phyloP scores from a whole-genome alignment of 495 filamentous ascomycete species.

The Neurospora pannonica region DNA sequence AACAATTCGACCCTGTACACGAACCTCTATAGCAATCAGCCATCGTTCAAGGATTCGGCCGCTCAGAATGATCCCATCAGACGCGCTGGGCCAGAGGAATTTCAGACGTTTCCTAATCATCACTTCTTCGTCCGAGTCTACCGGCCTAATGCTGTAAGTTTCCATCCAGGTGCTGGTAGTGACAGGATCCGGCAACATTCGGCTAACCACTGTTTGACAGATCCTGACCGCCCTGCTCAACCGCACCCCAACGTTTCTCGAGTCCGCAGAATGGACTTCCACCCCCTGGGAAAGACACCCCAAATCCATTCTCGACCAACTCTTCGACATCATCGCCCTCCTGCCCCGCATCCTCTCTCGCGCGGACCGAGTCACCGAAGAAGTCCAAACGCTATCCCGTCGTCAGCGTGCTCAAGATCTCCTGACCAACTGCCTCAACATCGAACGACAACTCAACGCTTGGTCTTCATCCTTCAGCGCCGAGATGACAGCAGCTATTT shows the following conservation, averaged over 20 bases:
- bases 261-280: slow-evolving; percentile 33
- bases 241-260: slow-evolving; percentile 33
- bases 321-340: slow-evolving; percentile 32
- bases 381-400: slow-evolving; percentile 18
- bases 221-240: slow-evolving; percentile 34
- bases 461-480: slow-evolving; percentile 27
- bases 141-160: slow-evolving; percentile 32
- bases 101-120: slow-evolving; percentile 35
- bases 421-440: slow-evolving; percentile 27
- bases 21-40: slow-evolving; percentile 16
- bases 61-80: slow-evolving; percentile 21
- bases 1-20: slow-evolving; percentile 22
- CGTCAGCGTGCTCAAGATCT: slow-evolving; percentile 32
- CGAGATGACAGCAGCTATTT: background rate
- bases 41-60: slow-evolving; percentile 20
- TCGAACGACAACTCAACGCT: slow-evolving; percentile 29
- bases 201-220: slow-evolving; percentile 9
- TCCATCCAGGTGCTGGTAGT: background rate
- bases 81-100: slow-evolving; percentile 28
- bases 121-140: slow-evolving; percentile 42
- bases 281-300: slow-evolving; percentile 35
- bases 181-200: background rate
- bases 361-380: slow-evolving; percentile 21
- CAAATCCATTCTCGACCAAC: slow-evolving; percentile 31
- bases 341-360: slow-evolving; percentile 29